A percentile compares a stretch with the other conserved stretches of the same genome.
These are phyloP conservation scores for Sisymbrium irio DNA, from an alignment of 345 rosid genomes.

Conservation along the genomic window DNA sequence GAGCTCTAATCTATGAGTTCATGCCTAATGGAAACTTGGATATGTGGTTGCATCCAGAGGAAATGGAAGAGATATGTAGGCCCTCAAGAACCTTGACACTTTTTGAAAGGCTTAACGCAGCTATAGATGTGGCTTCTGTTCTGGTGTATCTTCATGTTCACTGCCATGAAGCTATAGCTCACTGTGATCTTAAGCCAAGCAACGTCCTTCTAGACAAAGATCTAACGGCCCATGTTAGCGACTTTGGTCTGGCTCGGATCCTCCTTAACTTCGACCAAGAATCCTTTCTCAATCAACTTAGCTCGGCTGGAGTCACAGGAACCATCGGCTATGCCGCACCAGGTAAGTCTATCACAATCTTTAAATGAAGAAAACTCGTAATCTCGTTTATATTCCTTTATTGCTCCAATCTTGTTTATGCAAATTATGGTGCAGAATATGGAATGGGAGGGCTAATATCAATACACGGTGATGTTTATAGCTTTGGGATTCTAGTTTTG, in stretches of 20 bases:
- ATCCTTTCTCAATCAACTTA: not conserved
- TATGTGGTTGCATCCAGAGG: constrained; percentile 37
- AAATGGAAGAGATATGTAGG: constrained; percentile 5
- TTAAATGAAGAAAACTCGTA: not conserved
- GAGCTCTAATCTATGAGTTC: constrained; percentile 46
- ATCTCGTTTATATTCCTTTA: not conserved
- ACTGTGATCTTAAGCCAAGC: constrained; percentile 34
- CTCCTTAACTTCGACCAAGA: constrained; percentile 12
- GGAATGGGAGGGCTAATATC: constrained; percentile 5
- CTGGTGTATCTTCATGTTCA: constrained; percentile 23
- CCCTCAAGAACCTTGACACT: constrained; percentile 20
- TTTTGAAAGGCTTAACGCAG: constrained; percentile 36
- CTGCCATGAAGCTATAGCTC: constrained; percentile 20
- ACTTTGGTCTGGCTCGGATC: constrained; percentile 33
- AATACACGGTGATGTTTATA: constrained; percentile 34
- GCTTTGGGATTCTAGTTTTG: constrained; percentile 30
- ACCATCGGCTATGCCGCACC: constrained; percentile 6
- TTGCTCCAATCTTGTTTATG: not conserved
- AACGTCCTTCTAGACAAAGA: constrained; percentile 29
- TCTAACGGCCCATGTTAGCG: constrained; percentile 24
- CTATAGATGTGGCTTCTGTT: constrained; percentile 29
- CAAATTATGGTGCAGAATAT: not conserved
- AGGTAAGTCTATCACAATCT: too few relatives aligned
- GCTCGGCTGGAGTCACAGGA: not conserved
- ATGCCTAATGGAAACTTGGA: constrained; percentile 49